Conservation (phyloP, 768 basidiomycete genomes). For the Boletellus ananiceps region DNA sequence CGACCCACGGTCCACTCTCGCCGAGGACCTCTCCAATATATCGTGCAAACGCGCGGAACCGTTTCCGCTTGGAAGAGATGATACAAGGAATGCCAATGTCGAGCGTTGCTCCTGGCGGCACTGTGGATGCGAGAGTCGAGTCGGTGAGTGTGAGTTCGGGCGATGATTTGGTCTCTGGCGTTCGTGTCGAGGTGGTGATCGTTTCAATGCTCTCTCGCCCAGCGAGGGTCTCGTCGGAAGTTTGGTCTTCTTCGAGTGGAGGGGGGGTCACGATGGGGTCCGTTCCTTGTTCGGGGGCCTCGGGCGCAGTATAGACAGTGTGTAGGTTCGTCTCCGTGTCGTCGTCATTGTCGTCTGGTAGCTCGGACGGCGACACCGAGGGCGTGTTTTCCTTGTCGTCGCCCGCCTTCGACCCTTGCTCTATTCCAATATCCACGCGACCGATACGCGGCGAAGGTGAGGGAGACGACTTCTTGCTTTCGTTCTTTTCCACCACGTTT, state of each 20-base stretch:
- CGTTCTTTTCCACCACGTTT: conserved; percentile 12
- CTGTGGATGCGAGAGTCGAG: conserved; percentile 21
- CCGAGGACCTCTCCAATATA: conserved; percentile 87
- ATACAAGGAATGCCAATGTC: conserved; percentile 90
- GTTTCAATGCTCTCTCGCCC: conserved; percentile 27
- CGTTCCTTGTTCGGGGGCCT: conserved; percentile 5
- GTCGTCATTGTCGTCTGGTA: conserved; percentile 40
- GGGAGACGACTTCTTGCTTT: conserved; percentile 11
- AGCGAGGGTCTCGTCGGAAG: conserved; percentile 17
- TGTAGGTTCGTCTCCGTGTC: conserved; percentile 25
- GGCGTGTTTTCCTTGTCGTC: conserved; percentile 17
- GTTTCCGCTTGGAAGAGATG: conserved; percentile 74
- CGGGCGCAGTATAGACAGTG: conserved; percentile 21
- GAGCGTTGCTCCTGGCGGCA: conserved; percentile 57
- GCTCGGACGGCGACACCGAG: conserved; percentile 25
- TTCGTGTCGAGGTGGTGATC: conserved; percentile 20
- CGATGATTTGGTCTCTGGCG: conserved; percentile 16
- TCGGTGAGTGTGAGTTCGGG: conserved; percentile 19
- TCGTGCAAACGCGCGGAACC: conserved; percentile 82
- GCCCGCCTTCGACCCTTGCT: conserved; percentile 37
- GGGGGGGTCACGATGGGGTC: conserved; percentile 11
- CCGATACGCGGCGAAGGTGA: conserved; percentile 15
- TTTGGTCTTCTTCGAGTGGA: conserved; percentile 12
- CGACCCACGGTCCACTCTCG: conserved; percentile 82
- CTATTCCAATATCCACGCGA: conserved; percentile 19